A percentile compares a stretch with the other conserved stretches of the same genome.
phyloP scores from a whole-genome alignment of 495 filamentous ascomycete genomes.

The Neurospora sp. region DNA sequence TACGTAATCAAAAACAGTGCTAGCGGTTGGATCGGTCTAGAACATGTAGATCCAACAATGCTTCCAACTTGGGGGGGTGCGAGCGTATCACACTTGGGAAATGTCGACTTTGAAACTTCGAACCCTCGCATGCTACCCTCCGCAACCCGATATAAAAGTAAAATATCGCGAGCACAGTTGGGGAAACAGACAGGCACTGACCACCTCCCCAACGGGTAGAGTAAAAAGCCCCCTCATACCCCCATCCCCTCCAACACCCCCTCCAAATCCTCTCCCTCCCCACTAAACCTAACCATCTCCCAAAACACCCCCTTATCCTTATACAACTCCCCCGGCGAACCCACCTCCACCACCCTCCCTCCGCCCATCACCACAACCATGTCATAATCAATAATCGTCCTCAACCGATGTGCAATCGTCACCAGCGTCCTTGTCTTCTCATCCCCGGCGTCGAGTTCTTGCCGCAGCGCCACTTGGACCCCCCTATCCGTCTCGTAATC shows the following conservation, averaged over 20 bases:
- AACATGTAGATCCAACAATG: background rate
- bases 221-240: background rate
- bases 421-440: slow-evolving; percentile 37
- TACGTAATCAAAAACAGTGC: background rate
- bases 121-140: too few species aligned
- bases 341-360: slow-evolving; percentile 29
- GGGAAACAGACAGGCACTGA: too few species aligned
- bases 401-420: slow-evolving; percentile 39
- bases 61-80: too few species aligned
- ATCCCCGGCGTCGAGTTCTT: slow-evolving; percentile 24
- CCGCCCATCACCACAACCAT: slow-evolving; percentile 39
- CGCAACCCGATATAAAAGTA: background rate
- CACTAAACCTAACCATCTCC: slow-evolving; percentile 41
- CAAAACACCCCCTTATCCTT: slow-evolving; percentile 34
- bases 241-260: slow-evolving; percentile 7
- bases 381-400: slow-evolving; percentile 43
- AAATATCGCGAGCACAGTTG: too few species aligned
- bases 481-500: slow-evolving; percentile 45
- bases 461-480: slow-evolving; percentile 38
- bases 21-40: background rate
- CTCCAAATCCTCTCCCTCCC: slow-evolving; percentile 38
- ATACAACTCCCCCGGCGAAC: slow-evolving; percentile 35
- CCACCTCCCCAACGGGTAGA: too few species aligned
- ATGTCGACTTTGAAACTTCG: too few species aligned
- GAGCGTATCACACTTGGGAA: background rate